These are phyloP conservation scores for Colletotrichum somersetense DNA, from an alignment of 2,329 filamentous ascomycete species.

Conservation along the genomic window DNA sequence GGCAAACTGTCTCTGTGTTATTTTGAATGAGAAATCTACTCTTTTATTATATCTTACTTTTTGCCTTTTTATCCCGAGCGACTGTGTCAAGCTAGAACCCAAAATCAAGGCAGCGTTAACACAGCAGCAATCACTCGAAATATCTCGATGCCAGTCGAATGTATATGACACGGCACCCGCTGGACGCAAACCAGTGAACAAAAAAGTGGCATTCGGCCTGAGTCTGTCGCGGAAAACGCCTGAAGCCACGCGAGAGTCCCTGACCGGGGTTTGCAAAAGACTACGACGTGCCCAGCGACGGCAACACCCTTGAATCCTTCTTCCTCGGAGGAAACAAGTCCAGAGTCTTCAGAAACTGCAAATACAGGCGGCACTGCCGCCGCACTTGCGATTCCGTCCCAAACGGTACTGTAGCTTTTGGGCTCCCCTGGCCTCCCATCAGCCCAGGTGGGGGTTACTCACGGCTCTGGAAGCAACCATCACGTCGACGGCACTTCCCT, in stretches of 20 bases:
- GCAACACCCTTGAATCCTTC: not conserved
- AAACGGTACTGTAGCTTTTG: constrained; percentile 41
- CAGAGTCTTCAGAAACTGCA: not conserved
- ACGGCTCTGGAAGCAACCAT: constrained; percentile 47
- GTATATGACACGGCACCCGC: not conserved
- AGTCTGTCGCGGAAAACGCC: not conserved
- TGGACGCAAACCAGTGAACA: not conserved
- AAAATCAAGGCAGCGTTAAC: not conserved
- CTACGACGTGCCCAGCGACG: not conserved
- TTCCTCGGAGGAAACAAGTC: not conserved
- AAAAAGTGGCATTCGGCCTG: not conserved
- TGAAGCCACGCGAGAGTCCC: not conserved
- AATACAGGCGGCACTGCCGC: not conserved
- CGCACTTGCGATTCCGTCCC: not conserved
- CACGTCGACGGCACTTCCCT: constrained; percentile 49
- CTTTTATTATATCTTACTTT: too few relatives aligned
- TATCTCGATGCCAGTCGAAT: not conserved
- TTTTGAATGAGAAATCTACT: not conserved
- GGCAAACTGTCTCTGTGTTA: not conserved
- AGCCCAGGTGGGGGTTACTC: constrained; percentile 43
- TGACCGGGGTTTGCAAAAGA: not conserved
- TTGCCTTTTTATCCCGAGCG: too few relatives aligned
- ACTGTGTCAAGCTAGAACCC: not conserved
- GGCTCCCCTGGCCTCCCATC: constrained; percentile 42
- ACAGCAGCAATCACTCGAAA: not conserved